Evolutionary conservation across 768 basidiomycete species (phyloP).

Genomic region (Mycena alexandri): DNA sequence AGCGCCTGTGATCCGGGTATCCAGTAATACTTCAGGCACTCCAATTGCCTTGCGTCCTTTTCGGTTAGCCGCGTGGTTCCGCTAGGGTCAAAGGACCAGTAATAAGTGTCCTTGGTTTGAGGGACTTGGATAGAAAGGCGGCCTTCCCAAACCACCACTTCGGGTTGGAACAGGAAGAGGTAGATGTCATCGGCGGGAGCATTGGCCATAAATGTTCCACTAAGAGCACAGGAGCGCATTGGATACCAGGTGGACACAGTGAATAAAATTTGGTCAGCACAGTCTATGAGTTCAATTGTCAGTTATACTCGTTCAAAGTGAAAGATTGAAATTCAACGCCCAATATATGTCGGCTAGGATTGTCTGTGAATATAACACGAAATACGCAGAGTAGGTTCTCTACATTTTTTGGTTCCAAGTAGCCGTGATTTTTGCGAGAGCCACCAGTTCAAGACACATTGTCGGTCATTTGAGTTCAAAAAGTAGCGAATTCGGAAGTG

Average conservation of each 20-base stretch:
- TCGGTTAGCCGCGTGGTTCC: not conserved
- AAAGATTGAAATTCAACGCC: not conserved
- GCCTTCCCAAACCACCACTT: not conserved
- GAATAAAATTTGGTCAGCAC: not conserved
- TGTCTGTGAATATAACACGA: no score
- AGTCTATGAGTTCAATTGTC: not conserved
- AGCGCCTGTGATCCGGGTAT: not conserved
- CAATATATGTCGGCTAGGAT: no score
- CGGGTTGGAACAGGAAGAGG: slow-evolving; percentile 9
- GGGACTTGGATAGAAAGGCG: not conserved
- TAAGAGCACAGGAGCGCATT: not conserved
- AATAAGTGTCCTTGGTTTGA: not conserved
- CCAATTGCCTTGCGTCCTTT: not conserved
- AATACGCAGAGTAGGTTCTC: no score
- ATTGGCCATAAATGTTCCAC: slow-evolving; percentile 22
- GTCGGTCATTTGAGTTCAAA: not conserved
- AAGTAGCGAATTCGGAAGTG: no score
- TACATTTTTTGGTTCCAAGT: no score
- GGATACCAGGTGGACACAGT: slow-evolving; percentile 11
- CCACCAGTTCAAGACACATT: not conserved
- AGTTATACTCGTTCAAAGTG: no score
- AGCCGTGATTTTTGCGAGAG: not conserved
- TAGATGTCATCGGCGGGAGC: not conserved
- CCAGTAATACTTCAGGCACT: slow-evolving; percentile 15
- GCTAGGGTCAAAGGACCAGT: slow-evolving; percentile 14